Conservation (phyloP, 2,329 filamentous ascomycete genomes). For the Emmonsiellopsis sp. region DNA sequence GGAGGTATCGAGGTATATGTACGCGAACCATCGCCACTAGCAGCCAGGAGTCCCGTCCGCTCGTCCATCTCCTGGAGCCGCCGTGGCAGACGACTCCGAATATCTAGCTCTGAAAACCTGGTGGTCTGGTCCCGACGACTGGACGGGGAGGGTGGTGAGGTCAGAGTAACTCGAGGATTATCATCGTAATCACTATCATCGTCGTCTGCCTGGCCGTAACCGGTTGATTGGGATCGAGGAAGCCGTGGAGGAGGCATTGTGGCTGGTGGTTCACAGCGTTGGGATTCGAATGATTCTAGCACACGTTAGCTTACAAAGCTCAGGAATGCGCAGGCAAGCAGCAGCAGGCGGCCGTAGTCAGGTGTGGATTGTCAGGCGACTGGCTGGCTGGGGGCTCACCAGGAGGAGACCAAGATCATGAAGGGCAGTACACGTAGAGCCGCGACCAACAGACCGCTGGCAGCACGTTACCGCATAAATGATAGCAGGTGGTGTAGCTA, state of each 20-base stretch:
- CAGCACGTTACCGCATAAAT: no score
- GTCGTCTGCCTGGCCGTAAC: neutral
- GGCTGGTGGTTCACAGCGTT: neutral
- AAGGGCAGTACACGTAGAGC: no score
- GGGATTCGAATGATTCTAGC: no score
- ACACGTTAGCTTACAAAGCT: no score
- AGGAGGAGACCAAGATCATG: no score
- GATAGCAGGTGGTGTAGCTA: no score
- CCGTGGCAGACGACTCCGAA: slow-evolving; percentile 8
- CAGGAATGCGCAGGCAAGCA: no score
- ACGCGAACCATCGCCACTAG: slow-evolving; percentile 15
- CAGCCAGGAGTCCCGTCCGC: slow-evolving; percentile 27
- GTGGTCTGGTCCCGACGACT: slow-evolving; percentile 6
- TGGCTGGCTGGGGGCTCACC: no score
- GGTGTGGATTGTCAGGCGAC: no score
- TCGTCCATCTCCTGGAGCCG: slow-evolving; percentile 16
- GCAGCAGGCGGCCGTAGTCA: no score
- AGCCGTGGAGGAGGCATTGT: slow-evolving; percentile 7
- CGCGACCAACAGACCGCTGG: no score
- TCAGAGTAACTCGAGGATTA: slow-evolving; percentile 8
- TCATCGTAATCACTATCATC: slow-evolving; percentile 5
- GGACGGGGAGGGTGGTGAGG: slow-evolving; percentile 11
- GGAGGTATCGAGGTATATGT: slow-evolving; percentile 31
- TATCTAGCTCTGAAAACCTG: slow-evolving; percentile 11
- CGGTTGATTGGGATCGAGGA: neutral